These are phyloP conservation scores for Diaporthe sp. DNA, from an alignment of 2,329 filamentous ascomycete genomes.

Conservation along the genomic window DNA sequence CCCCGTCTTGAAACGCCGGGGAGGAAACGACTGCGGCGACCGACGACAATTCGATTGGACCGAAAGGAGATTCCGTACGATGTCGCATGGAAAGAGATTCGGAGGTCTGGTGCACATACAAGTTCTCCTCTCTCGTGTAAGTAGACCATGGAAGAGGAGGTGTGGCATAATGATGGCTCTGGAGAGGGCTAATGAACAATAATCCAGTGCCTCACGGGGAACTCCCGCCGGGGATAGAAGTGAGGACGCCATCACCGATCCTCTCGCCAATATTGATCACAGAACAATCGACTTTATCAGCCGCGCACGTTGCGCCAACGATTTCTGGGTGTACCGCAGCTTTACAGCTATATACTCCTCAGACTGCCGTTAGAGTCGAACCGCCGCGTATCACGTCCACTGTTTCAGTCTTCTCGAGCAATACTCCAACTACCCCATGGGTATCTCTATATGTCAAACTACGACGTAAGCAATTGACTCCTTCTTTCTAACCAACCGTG, in stretches of 20 bases:
- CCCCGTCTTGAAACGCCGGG: neutral
- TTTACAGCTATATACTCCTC: neutral
- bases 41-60: neutral
- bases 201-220: neutral
- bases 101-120: neutral
- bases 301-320: neutral
- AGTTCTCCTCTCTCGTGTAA: neutral
- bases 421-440: neutral
- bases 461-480: neutral
- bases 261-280: neutral
- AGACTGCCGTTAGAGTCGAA: neutral
- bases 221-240: neutral
- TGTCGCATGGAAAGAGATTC: slow-evolving; percentile 10
- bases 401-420: neutral
- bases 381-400: neutral
- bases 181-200: neutral
- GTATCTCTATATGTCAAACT: neutral
- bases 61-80: neutral
- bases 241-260: neutral
- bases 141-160: neutral
- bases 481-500: neutral
- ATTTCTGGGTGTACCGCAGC: neutral
- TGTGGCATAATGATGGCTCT: neutral
- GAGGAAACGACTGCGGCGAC: neutral
- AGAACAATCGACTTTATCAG: neutral